Evolutionary conservation across 192 early-diverging fungal species (phyloP).

Genomic region (Podochytrium sp.): DNA sequence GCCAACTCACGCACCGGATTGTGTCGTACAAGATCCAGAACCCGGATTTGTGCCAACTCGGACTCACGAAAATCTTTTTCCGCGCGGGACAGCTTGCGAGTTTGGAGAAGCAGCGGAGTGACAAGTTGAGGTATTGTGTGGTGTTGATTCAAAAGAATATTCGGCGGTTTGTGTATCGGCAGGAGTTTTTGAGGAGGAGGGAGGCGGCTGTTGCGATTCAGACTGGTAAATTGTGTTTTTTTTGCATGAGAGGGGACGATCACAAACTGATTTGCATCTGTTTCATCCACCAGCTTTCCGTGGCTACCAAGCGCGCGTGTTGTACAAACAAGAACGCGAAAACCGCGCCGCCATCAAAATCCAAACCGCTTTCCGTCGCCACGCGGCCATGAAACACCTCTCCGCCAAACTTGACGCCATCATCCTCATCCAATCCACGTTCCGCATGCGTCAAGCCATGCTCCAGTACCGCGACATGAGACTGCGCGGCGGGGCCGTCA

Average conservation of each 20-base stretch:
- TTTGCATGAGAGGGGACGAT: constrained; percentile 19
- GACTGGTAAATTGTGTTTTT: constrained; percentile 21
- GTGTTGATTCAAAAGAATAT: constrained; percentile 90
- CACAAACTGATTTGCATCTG: constrained; percentile 13
- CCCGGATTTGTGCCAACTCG: constrained; percentile 89
- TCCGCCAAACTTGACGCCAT: constrained; percentile 32
- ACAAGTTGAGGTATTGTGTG: constrained; percentile 79
- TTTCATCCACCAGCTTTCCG: constrained; percentile 48
- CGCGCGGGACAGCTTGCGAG: constrained; percentile 90
- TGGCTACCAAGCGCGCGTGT: constrained; percentile 65
- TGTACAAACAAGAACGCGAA: constrained; percentile 59
- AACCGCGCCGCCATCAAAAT: constrained; percentile 75
- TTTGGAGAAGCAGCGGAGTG: constrained; percentile 88
- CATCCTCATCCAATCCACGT: constrained; percentile 50
- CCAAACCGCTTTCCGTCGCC: constrained; percentile 67
- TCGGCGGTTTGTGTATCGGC: constrained; percentile 63
- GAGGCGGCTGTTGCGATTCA: constrained; percentile 66
- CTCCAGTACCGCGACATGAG: constrained; percentile 58
- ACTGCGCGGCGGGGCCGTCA: constrained; percentile 67
- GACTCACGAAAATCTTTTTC: constrained; percentile 98
- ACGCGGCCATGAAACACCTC: constrained; percentile 46
- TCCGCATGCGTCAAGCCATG: constrained; percentile 57
- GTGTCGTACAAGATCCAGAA: constrained; percentile 71
- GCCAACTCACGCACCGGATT: constrained; percentile 49
- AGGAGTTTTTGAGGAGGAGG: constrained; percentile 40